Base-by-base conservation (phyloP, 352 stramenopile genomes). In the Paralagenidium karlingii region DNA sequence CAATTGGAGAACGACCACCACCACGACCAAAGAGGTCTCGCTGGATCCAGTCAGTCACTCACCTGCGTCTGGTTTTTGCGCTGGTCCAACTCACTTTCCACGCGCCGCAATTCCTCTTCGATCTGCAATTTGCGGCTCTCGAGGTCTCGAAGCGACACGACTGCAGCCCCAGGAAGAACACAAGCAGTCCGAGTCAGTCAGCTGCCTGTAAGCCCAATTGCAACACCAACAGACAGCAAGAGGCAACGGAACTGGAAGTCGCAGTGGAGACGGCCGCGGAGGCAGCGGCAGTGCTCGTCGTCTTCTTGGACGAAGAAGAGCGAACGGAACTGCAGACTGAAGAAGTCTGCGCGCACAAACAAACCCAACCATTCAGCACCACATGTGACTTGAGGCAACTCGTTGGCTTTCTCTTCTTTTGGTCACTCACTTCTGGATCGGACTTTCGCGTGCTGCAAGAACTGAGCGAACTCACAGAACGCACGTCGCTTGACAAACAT, bases 91-190 rank as follows among this genome's bases (percentile, higher is more conserved):
- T 76, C 63, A 3, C 49, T 46, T 34, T 71, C 60, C 19, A 76
- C 60, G 26, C 58, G 60, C 38, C 51, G 43, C 3, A 77, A 40
- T 34, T 77, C 63, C n/a, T 38, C 43, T 36, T 77, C 63, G 37
- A 83, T 83, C 37, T 75, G 51, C n/a, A 31, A 49, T 40, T 81
- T 83, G 34, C 63, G 66, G 16, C 48, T 42, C 42, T 83, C 69
- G 18, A 83, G 43, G 9, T 74, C 63, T 0, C 59, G 58, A 21
- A 83, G 45, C 8, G 66, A 83, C 9, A 58, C 53, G 26, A 40
- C 68, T 82, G 34, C 0, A 4, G 15, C 4, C 2, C 11, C 28
- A 32, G 11, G 15, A 13, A 32, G 11, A 15, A 32, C 11, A n/a
- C n/a, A n/a, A n/a, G n/a, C n/a, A n/a, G n/a, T n/a, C n/a, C n/a